phyloP scores from a whole-genome alignment of 441 rosid species.

The Cnidoscolus chayamansa region DNA sequence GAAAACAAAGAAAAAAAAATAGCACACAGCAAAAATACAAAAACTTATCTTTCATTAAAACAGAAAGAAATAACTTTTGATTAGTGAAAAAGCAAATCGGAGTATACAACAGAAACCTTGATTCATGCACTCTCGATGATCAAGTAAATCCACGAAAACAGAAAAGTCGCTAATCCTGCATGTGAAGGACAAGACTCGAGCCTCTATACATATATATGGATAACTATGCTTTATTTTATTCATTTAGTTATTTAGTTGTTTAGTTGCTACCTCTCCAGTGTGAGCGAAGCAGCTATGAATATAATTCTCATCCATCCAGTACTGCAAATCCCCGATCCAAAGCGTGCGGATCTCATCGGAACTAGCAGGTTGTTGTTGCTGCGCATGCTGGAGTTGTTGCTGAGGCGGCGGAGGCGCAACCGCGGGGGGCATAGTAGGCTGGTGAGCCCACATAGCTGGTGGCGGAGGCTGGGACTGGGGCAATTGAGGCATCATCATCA shows the following conservation, averaged over 20 bases:
- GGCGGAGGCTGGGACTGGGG: conserved; percentile 43
- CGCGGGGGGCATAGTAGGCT: conserved; percentile 21
- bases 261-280: conserved; percentile 48
- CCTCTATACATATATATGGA: not conserved
- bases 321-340: conserved; percentile 76
- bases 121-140: not conserved
- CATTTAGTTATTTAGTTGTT: not conserved
- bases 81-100: not conserved
- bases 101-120: not conserved
- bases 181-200: too few relatives aligned
- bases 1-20: too few relatives aligned
- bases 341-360: conserved; percentile 58
- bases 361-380: conserved; percentile 34
- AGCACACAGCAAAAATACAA: not conserved
- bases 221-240: not conserved
- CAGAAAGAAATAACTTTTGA: too few relatives aligned
- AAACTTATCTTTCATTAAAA: not conserved
- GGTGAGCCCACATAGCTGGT: conserved; percentile 44
- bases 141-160: too few relatives aligned
- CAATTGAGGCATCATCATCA: conserved; percentile 48
- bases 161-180: too few relatives aligned
- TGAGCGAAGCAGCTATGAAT: conserved; percentile 40
- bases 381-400: conserved; percentile 22
- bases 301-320: conserved; percentile 64
- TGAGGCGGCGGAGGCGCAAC: conserved; percentile 13